Conservation (phyloP, 1,284 basidiomycete genomes). For the Takashimella koratensis region DNA sequence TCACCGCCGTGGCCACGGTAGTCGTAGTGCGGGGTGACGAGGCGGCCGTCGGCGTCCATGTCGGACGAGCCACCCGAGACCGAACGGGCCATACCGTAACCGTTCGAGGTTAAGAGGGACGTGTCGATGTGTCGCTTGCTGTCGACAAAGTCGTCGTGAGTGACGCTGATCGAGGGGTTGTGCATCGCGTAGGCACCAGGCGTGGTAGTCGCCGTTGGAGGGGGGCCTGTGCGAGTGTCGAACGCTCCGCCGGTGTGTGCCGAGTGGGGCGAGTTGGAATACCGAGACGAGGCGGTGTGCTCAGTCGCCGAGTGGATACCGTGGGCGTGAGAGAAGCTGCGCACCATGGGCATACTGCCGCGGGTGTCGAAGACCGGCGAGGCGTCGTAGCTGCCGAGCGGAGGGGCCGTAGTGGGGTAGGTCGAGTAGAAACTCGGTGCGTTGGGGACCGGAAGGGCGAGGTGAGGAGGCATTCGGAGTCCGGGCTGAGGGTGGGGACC, state of each 20-base stretch:
- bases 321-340: constrained; percentile 34
- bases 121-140: constrained; percentile 26
- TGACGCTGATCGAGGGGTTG: constrained; percentile 17
- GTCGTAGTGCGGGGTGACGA: constrained; percentile 33
- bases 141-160: constrained; percentile 7
- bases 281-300: constrained; percentile 29
- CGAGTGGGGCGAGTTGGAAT: constrained; percentile 33
- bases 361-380: constrained; percentile 21
- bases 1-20: constrained; percentile 14
- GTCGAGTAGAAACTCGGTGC: constrained; percentile 1
- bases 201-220: constrained; percentile 7
- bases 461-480: not conserved
- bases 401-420: constrained; percentile 24
- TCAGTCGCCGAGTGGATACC: constrained; percentile 37
- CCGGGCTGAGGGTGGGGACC: constrained; percentile 3
- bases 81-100: constrained; percentile 37
- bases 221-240: not conserved
- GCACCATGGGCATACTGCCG: constrained; percentile 22
- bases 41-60: constrained; percentile 15
- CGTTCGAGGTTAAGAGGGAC: constrained; percentile 20
- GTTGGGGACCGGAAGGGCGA: not conserved
- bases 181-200: constrained; percentile 6
- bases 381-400: constrained; percentile 7
- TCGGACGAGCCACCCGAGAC: constrained; percentile 30
- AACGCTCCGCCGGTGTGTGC: constrained; percentile 1